phyloP scores from a whole-genome alignment of 1,139 yeast genomes.

The Wickerhamiella infanticola region DNA sequence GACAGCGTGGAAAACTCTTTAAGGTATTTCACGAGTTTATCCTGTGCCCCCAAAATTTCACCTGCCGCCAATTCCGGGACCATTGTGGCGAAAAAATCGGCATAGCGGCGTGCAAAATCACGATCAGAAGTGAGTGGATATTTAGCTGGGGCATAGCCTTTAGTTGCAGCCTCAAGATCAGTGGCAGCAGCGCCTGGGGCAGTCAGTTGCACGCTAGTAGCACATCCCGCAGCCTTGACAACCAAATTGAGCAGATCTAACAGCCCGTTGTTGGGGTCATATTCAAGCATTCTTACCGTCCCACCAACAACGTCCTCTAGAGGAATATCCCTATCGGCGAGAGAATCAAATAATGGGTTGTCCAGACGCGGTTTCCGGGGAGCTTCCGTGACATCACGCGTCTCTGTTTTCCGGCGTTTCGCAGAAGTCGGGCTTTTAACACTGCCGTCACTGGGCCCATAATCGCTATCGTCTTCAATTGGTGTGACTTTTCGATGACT shows the following conservation, averaged over 20 bases:
- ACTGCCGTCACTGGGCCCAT: neutral
- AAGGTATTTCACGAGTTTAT: neutral
- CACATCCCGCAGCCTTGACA: constrained; percentile 9
- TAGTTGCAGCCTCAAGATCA: neutral
- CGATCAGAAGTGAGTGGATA: constrained; percentile 1
- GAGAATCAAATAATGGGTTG: constrained; percentile 6
- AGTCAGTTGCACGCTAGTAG: constrained; percentile 1
- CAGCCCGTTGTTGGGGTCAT: constrained; percentile 10
- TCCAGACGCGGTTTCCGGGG: neutral
- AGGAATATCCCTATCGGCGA: constrained; percentile 8
- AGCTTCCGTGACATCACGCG: neutral
- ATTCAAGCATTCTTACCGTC: constrained; percentile 10
- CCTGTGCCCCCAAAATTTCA: neutral
- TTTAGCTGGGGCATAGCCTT: neutral
- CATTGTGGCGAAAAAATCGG: neutral
- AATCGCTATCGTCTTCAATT: neutral
- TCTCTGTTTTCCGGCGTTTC: neutral
- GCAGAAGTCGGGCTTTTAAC: neutral
- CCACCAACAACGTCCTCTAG: constrained; percentile 9
- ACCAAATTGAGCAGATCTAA: constrained; percentile 9
- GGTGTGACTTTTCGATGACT: too few relatives aligned
- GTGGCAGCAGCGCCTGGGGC: neutral
- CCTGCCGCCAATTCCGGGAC: neutral
- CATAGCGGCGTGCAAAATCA: neutral
- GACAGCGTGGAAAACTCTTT: constrained; percentile 1